Percentiles rank a stretch among this genome's conserved stretches.
Conservation (phyloP, 306 rosid species). For the Cucurbita maxima region DNA sequence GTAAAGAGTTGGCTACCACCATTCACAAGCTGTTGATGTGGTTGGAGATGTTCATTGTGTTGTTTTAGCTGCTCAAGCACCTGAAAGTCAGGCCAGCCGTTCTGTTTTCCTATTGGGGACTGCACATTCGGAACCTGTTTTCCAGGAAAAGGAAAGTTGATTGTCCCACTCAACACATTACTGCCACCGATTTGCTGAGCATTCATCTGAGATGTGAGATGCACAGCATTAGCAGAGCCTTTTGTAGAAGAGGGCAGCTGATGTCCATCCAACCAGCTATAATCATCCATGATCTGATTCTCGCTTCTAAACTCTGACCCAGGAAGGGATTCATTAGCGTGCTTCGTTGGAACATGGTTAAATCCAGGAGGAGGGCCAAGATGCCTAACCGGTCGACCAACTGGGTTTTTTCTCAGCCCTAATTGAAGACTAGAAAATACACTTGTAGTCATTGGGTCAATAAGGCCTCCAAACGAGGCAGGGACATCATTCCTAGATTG, state of each 20-base stretch:
- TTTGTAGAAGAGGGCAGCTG: constrained; percentile 49
- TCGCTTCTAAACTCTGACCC: constrained; percentile 31
- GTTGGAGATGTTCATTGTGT: constrained; percentile 51
- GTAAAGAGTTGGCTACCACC: constrained; percentile 56
- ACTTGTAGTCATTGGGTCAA: constrained; percentile 20
- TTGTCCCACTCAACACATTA: constrained; percentile 38
- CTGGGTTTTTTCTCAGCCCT: constrained; percentile 41
- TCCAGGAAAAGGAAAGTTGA: constrained; percentile 73
- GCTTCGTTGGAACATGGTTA: constrained; percentile 45
- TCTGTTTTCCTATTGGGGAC: constrained; percentile 38
- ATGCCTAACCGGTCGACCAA: constrained; percentile 76
- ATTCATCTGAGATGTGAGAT: constrained; percentile 29
- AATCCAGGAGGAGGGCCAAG: constrained; percentile 97
- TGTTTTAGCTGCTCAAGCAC: constrained; percentile 39
- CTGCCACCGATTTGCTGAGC: constrained; percentile 22
- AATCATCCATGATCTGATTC: constrained; percentile 66
- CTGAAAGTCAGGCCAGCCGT: constrained; percentile 57
- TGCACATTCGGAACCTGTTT: constrained; percentile 57
- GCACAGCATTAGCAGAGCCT: constrained; percentile 26
- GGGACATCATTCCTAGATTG: constrained; percentile 32
- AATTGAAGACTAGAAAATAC: constrained; percentile 24
- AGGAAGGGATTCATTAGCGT: constrained; percentile 25
- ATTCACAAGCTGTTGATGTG: constrained; percentile 37
- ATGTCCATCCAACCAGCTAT: constrained; percentile 99
- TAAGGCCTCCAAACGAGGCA: constrained; percentile 23